phyloP scores from a whole-genome alignment of 208 protist genomes.

The Trypanosoma caninum region DNA sequence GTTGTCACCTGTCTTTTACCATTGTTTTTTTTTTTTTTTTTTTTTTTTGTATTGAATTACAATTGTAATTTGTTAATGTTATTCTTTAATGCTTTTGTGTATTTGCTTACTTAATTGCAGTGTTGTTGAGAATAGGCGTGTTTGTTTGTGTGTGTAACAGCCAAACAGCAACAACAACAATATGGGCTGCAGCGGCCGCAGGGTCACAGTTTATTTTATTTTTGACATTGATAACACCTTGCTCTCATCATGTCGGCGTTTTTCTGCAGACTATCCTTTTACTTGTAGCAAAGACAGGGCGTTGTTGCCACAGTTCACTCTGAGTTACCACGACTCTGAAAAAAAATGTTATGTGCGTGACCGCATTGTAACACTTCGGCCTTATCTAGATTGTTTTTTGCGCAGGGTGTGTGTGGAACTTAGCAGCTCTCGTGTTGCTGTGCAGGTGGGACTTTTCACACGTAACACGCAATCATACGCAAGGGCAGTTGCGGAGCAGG shows the following conservation, averaged over 20 bases:
- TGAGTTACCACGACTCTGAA: slow-evolving; percentile 13
- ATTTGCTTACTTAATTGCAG: not conserved
- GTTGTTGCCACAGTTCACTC: not conserved
- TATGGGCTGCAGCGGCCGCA: not conserved
- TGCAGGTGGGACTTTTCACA: slow-evolving; percentile 43
- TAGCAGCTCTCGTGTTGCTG: slow-evolving; percentile 22
- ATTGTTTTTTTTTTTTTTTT: slow-evolving; percentile 1
- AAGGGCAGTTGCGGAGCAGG: slow-evolving; percentile 24
- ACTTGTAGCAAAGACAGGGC: not conserved
- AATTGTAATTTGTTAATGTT: not conserved
- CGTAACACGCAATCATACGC: slow-evolving; percentile 36
- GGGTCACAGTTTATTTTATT: slow-evolving; percentile 37
- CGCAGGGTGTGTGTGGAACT: slow-evolving; percentile 17
- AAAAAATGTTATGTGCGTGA: not conserved
- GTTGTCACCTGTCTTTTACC: not conserved
- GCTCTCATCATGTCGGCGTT: slow-evolving; percentile 17
- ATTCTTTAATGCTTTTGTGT: not conserved
- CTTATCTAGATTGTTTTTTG: slow-evolving; percentile 36
- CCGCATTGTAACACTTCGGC: slow-evolving; percentile 28
- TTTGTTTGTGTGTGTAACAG: not conserved
- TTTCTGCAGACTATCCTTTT: not conserved
- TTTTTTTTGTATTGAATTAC: not conserved
- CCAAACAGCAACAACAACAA: not conserved
- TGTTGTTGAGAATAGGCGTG: not conserved
- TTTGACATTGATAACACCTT: slow-evolving; percentile 64